Evolutionary conservation across 306 rosid species (phyloP).

Genomic region (Pterocarpus santalinus): DNA sequence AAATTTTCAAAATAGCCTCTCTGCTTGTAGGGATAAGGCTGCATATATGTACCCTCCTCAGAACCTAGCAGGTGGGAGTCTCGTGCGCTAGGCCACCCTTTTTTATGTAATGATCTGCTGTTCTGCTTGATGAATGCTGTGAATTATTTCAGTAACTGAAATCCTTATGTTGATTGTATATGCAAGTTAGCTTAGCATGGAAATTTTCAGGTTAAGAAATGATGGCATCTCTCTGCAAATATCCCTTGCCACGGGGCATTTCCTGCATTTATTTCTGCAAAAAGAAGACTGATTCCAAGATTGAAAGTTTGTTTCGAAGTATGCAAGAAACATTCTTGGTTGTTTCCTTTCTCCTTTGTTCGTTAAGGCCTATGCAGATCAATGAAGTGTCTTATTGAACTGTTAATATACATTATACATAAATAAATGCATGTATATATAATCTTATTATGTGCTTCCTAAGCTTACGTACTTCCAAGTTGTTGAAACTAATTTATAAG

Average conservation of each 20-base stretch:
- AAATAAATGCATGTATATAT: conserved; percentile 44
- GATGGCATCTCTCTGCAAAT: conserved; percentile 40
- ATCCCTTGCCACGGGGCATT: conserved; percentile 39
- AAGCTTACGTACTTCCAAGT: conserved; percentile 32
- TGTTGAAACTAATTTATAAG: conserved; percentile 35
- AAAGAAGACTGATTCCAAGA: conserved; percentile 47
- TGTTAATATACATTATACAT: conserved; percentile 47
- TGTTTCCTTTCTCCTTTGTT: conserved; percentile 45
- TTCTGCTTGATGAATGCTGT: conserved; percentile 16
- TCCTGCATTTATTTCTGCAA: conserved; percentile 46
- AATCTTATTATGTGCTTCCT: not conserved
- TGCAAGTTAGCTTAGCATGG: conserved; percentile 44
- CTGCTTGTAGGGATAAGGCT: no score
- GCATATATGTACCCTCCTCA: no score
- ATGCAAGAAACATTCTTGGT: conserved; percentile 40
- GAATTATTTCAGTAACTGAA: conserved; percentile 36
- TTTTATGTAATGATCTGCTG: not conserved
- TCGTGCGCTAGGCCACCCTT: no score
- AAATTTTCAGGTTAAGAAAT: conserved; percentile 58
- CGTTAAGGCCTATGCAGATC: conserved; percentile 33
- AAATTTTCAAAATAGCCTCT: no score
- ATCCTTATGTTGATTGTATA: not conserved
- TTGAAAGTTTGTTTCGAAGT: conserved; percentile 39
- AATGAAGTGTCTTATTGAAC: conserved; percentile 33
- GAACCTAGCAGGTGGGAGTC: no score